Conservation (phyloP, 805 yeast species). For the Lachancea lanzarotensis region DNA sequence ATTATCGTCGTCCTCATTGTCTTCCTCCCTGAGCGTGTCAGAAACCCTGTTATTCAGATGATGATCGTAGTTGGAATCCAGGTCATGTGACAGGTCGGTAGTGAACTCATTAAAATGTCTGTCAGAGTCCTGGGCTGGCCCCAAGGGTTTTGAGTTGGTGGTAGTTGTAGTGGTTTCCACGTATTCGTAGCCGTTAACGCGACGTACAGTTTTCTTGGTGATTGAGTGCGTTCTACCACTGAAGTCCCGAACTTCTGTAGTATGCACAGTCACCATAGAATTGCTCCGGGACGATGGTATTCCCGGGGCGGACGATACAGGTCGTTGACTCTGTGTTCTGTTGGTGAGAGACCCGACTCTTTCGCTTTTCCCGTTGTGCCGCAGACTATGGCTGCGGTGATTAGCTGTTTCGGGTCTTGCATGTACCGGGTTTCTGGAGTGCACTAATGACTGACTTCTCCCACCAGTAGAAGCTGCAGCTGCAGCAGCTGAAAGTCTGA, state of each 20-base stretch:
- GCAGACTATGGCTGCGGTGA: conserved; percentile 6
- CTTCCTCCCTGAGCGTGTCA: conserved; percentile 5
- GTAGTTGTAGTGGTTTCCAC: conserved; percentile 42
- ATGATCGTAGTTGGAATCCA: conserved; percentile 9
- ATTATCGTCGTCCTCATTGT: conserved; percentile 2
- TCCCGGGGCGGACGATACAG: background rate
- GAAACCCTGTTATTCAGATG: conserved; percentile 4
- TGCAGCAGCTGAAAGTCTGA: conserved; percentile 21
- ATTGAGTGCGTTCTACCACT: conserved; percentile 50
- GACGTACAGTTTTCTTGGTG: conserved; percentile 46
- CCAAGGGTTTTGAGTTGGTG: conserved; percentile 29
- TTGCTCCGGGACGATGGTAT: conserved; percentile 21
- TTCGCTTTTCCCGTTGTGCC: background rate
- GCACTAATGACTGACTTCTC: conserved; percentile 14
- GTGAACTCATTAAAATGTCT: conserved; percentile 29
- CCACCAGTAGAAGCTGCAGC: conserved; percentile 29
- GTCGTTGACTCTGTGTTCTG: background rate
- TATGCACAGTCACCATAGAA: conserved; percentile 35
- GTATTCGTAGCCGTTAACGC: conserved; percentile 43
- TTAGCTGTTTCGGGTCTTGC: background rate
- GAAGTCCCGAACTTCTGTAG: conserved; percentile 45
- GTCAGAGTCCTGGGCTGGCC: conserved; percentile 23
- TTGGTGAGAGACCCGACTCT: background rate
- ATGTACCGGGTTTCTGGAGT: background rate
- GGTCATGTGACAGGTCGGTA: conserved; percentile 6